Conservation (phyloP, 2,329 filamentous ascomycete genomes). For the Talaromyces sp. region DNA sequence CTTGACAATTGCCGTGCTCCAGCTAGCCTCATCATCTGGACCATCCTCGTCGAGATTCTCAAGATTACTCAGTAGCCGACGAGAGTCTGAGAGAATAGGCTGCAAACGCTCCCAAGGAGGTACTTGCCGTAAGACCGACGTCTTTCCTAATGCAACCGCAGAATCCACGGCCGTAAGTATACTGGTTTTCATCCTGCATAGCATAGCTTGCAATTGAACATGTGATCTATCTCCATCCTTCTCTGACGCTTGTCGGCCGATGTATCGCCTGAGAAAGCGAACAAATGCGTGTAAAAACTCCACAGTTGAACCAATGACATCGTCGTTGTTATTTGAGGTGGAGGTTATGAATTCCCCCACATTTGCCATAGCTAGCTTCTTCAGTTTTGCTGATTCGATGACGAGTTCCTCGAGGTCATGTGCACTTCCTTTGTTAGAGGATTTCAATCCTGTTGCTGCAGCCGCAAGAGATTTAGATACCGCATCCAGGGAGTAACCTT, state of each 20-base stretch:
- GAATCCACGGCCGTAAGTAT: slow-evolving; percentile 37
- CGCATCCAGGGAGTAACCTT: slow-evolving; percentile 14
- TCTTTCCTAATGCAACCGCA: slow-evolving; percentile 31
- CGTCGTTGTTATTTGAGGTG: slow-evolving; percentile 13
- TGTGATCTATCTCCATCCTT: slow-evolving; percentile 22
- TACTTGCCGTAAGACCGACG: slow-evolving; percentile 30
- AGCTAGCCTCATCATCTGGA: slow-evolving; percentile 14
- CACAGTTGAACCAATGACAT: slow-evolving; percentile 21
- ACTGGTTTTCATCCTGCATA: slow-evolving; percentile 29
- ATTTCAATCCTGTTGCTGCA: slow-evolving; percentile 28
- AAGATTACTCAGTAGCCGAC: slow-evolving; percentile 28
- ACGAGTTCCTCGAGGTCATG: slow-evolving; percentile 40
- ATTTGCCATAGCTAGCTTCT: slow-evolving; percentile 35
- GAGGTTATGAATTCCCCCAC: slow-evolving; percentile 26
- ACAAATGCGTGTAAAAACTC: slow-evolving; percentile 35
- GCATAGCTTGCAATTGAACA: slow-evolving; percentile 21
- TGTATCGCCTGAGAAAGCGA: slow-evolving; percentile 36
- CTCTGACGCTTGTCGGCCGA: slow-evolving; percentile 26
- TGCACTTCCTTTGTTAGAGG: slow-evolving; percentile 33
- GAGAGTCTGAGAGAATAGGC: slow-evolving; percentile 30
- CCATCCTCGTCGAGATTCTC: slow-evolving; percentile 12
- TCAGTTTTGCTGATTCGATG: slow-evolving; percentile 37
- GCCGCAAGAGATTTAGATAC: slow-evolving; percentile 24
- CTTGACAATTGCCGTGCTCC: slow-evolving; percentile 28
- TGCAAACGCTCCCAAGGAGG: slow-evolving; percentile 34